These are phyloP conservation scores for Hypoxylon sp. DNA, from an alignment of 2,329 filamentous ascomycete species.

Conservation along the genomic window DNA sequence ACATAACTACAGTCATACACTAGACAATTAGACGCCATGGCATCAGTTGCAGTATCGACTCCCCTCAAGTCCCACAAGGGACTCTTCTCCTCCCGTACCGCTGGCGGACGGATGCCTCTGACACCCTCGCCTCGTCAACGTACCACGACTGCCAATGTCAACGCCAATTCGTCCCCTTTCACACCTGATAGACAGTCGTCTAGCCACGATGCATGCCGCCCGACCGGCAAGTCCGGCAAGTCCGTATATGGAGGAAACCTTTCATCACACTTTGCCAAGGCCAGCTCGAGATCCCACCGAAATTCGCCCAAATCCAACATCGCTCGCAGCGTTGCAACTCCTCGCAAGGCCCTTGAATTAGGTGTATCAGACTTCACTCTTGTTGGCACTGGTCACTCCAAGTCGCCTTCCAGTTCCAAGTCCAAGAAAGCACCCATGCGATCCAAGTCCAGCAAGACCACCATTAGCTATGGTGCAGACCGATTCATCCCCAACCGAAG, in stretches of 20 bases:
- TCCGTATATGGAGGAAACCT: slow-evolving; percentile 87
- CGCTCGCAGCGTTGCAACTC: slow-evolving; percentile 79
- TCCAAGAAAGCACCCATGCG: slow-evolving; percentile 68
- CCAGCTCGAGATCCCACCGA: slow-evolving; percentile 76
- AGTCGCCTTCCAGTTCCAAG: slow-evolving; percentile 69
- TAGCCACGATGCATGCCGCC: slow-evolving; percentile 64
- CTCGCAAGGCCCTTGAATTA: slow-evolving; percentile 86
- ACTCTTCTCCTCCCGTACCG: slow-evolving; percentile 91
- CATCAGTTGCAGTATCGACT: slow-evolving; percentile 85
- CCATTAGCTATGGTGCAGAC: slow-evolving; percentile 84
- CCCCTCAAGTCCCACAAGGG: slow-evolving; percentile 95
- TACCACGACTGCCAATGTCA: slow-evolving; percentile 65
- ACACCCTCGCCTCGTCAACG: slow-evolving; percentile 87
- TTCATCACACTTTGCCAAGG: slow-evolving; percentile 82
- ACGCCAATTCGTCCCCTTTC: slow-evolving; percentile 79
- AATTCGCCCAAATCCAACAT: slow-evolving; percentile 99
- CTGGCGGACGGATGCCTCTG: slow-evolving; percentile 93
- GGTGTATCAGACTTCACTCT: slow-evolving; percentile 94
- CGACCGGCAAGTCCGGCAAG: slow-evolving; percentile 76
- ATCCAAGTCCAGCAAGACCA: slow-evolving; percentile 78
- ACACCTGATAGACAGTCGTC: slow-evolving; percentile 76
- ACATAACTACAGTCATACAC: slow-evolving; percentile 58
- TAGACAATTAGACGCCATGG: slow-evolving; percentile 71
- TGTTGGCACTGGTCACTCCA: slow-evolving; percentile 80
- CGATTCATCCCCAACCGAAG: slow-evolving; percentile 96